These are phyloP conservation scores for Dendryphion nanum DNA, from an alignment of 2,329 filamentous ascomycete genomes.

Conservation along the genomic window DNA sequence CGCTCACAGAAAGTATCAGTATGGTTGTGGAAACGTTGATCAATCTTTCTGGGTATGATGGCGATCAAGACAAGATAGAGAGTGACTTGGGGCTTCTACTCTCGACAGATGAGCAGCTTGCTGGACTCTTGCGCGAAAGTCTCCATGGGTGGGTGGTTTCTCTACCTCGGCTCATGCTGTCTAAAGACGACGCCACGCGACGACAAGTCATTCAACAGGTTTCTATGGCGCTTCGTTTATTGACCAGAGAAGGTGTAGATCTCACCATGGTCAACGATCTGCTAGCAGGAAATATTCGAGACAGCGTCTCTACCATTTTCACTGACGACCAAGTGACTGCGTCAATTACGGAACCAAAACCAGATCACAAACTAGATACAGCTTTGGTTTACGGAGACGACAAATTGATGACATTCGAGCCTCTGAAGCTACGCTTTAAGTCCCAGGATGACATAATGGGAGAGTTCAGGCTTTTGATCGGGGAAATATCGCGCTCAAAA, in stretches of 20 bases:
- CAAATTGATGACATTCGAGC: slow-evolving; percentile 50
- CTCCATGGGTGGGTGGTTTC: slow-evolving; percentile 80
- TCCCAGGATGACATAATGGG: slow-evolving; percentile 66
- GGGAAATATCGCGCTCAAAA: slow-evolving; percentile 52
- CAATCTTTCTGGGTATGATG: slow-evolving; percentile 53
- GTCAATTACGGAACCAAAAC: slow-evolving; percentile 13
- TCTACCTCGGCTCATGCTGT: slow-evolving; percentile 79
- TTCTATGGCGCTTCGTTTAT: slow-evolving; percentile 67
- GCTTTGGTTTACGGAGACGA: slow-evolving; percentile 14
- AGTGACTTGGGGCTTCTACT: slow-evolving; percentile 59
- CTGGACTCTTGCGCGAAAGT: slow-evolving; percentile 65
- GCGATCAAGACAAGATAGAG: slow-evolving; percentile 46
- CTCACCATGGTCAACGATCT: slow-evolving; percentile 66
- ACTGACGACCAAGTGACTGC: slow-evolving; percentile 20
- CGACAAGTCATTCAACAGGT: slow-evolving; percentile 71
- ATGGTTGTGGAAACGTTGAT: slow-evolving; percentile 82
- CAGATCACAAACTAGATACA: slow-evolving; percentile 10
- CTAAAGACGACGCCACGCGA: slow-evolving; percentile 77
- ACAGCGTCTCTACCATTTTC: slow-evolving; percentile 63
- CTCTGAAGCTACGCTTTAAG: slow-evolving; percentile 58
- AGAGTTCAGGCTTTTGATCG: slow-evolving; percentile 59
- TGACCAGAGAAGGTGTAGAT: slow-evolving; percentile 62
- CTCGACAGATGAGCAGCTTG: slow-evolving; percentile 60
- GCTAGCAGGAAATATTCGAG: slow-evolving; percentile 67
- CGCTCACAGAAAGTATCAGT: slow-evolving; percentile 65